Evolutionary conservation across 805 yeast species (phyloP).

Genomic region (Candida jianshihensis): DNA sequence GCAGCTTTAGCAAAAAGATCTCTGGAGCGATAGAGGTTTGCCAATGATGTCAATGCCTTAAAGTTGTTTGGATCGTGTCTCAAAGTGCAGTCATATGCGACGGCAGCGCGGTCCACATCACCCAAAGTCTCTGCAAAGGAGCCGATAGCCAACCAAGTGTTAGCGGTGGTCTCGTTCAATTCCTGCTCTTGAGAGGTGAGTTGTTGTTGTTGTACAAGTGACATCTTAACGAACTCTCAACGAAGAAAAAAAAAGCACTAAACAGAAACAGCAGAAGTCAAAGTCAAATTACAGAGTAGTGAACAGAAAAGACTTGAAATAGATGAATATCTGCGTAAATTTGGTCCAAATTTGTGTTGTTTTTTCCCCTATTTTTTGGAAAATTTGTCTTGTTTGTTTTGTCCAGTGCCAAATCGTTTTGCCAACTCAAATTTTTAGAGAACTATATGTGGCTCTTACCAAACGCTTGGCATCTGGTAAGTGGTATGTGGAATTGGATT

Average conservation of each 20-base stretch:
- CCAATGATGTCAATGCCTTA: slow-evolving; percentile 77
- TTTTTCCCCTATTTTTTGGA: too few relatives aligned
- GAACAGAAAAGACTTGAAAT: too few relatives aligned
- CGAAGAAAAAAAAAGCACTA: neutral
- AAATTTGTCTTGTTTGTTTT: too few relatives aligned
- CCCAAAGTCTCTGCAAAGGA: slow-evolving; percentile 84
- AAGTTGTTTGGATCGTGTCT: slow-evolving; percentile 82
- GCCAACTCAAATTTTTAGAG: too few relatives aligned
- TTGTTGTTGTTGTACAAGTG: slow-evolving; percentile 12
- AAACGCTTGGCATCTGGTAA: too few relatives aligned
- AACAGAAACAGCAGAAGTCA: neutral
- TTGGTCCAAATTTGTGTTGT: too few relatives aligned
- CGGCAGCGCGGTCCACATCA: slow-evolving; percentile 82
- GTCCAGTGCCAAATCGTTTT: too few relatives aligned
- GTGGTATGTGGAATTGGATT: too few relatives aligned
- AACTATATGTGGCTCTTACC: too few relatives aligned
- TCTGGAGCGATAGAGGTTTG: slow-evolving; percentile 79
- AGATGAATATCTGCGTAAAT: too few relatives aligned
- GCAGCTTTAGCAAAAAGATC: slow-evolving; percentile 94
- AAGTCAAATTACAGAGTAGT: too few relatives aligned
- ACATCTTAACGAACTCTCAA: neutral
- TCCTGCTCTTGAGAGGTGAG: slow-evolving; percentile 26
- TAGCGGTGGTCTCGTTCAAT: slow-evolving; percentile 52
- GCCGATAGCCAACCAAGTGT: slow-evolving; percentile 87
- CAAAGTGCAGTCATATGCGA: slow-evolving; percentile 82